Evolutionary conservation across 768 basidiomycete species (phyloP), one percentile per base, ranked within the genome.

Genomic region (Arthromyces matolae): DNA sequence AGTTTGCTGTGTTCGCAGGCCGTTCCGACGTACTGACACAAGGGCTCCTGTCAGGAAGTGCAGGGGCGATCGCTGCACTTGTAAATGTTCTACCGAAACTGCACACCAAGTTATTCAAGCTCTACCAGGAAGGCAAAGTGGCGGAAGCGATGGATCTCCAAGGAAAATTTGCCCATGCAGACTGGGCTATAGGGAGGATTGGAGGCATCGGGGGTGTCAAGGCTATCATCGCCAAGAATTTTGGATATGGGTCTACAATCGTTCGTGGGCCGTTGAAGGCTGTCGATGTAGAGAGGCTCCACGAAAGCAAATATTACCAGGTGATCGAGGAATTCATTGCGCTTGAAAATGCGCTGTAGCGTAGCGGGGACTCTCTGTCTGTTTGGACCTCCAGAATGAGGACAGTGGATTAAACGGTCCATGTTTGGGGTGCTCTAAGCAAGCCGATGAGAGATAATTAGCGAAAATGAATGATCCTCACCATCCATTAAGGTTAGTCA

Each of bases 1-100:
- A 81, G 33, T 86, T 88, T 55, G 77, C 83, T 3, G 79, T 88
- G n/a, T 83, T 84, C 57, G 78, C 87, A 9, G 90, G 91, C 1
- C 80, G 83, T 47, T 80, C 80, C 5, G 88, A 92, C 56, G 71
- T 84, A 31, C 81, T 87, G 56, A 65, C 78, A 10, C 76, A 85
- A 16, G 79, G 80, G 4, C 71, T 89, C 6, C 61, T 80, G 31
- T 79, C 81, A 3, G 76, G 78, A 7, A 78, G 81, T 54, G 76
- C 83, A 23, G 87, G 86, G 0, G 68, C 74, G 42, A 89, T 89
- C 56, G 79, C 79, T 32, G 84, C 80, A 1, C 69, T 81, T 9
- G 80, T 78, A 10, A 84, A 84, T 57, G 63, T 84, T 42, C 54
- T 76, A 13, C 84, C 84, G 6, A 84, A 82, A 53, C 55, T 79